Conservation (phyloP, 148 eudicot species). For the Camellia granthamiana region DNA sequence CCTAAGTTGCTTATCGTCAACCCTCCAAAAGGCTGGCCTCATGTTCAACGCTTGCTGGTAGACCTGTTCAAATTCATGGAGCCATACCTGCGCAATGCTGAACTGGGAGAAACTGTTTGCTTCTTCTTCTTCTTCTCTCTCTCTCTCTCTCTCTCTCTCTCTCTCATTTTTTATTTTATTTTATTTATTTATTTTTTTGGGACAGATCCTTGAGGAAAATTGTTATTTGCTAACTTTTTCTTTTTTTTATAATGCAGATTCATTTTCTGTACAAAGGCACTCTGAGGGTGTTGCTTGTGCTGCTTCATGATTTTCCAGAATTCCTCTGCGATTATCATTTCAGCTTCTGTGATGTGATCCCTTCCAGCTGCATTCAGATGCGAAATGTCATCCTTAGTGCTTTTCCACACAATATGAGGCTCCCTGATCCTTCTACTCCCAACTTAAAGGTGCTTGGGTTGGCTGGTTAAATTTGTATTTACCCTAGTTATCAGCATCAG, state of each 20-base stretch:
- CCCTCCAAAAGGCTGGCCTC: constrained; percentile 82
- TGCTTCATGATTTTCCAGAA: constrained; percentile 85
- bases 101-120: constrained; percentile 73
- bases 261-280: constrained; percentile 77
- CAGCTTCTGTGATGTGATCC: constrained; percentile 88
- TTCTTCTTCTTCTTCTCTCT: not conserved
- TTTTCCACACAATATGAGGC: constrained; percentile 89
- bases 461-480: not conserved
- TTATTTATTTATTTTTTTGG: too few species aligned
- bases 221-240: not conserved
- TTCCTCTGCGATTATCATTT: constrained; percentile 87
- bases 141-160: too few species aligned
- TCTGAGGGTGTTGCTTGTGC: constrained; percentile 71
- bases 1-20: constrained; percentile 73
- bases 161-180: too few species aligned
- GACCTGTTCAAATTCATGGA: constrained; percentile 83
- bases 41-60: constrained; percentile 67
- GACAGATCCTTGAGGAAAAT: not conserved
- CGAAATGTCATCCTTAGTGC: constrained; percentile 83
- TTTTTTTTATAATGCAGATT: constrained; percentile 35
- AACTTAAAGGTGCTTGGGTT: constrained; percentile 66
- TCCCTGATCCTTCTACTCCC: constrained; percentile 89
- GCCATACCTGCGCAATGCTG: constrained; percentile 81
- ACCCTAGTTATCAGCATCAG: not conserved
- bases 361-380: constrained; percentile 88